Base-by-base conservation (phyloP, 441 rosid genomes). In the Erodium trifolium region DNA sequence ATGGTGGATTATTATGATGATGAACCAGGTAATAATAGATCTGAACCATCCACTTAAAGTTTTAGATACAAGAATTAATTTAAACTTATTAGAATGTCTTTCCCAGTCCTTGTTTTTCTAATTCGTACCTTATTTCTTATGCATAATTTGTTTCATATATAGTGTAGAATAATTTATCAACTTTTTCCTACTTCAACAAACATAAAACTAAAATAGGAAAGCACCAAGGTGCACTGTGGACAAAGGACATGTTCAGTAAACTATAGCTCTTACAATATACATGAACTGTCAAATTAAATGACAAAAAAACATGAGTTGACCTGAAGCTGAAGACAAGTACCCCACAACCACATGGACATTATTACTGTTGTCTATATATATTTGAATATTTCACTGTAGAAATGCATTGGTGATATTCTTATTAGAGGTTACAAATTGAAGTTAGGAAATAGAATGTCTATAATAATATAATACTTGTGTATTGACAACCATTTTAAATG, bases 311-410 rank as follows among this genome's bases (percentile, higher is more conserved):
- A 51, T 51, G 57, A 51, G 57, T 51, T 51, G 57, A 51, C 57
- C 57, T 51, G 57, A n/a, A n/a, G 57, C 57, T 51, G 57, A 51
- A 51, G 57, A n/a, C 18, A 51, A 51, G 57, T 51, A 51, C 57
- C 17, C 55, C 55, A 49, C 55, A 49, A 49, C 5, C 57, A 51
- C 57, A 51, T 51, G 57, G 57, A 51, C 18, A 51, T 51, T 51
- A 14, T 51, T 51, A 51, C 17, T n/a, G 7, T 51, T 13, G 12
- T 14, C n/a, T 13, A 13, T 51, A 4, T 51, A 51, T 51, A 5
- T 51, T 10, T 51, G 3, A 10, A 51, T 51, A n/a, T 51, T 51
- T 51, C 57, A 51, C 57, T 51, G 57, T 51, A 51, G 16, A 51
- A 51, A n/a, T 51, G 57, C 57, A 51, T 51, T 14, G 16, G 17